Conservation (phyloP, 2,329 filamentous ascomycete species). For the Colletotrichum orchidophilum region DNA sequence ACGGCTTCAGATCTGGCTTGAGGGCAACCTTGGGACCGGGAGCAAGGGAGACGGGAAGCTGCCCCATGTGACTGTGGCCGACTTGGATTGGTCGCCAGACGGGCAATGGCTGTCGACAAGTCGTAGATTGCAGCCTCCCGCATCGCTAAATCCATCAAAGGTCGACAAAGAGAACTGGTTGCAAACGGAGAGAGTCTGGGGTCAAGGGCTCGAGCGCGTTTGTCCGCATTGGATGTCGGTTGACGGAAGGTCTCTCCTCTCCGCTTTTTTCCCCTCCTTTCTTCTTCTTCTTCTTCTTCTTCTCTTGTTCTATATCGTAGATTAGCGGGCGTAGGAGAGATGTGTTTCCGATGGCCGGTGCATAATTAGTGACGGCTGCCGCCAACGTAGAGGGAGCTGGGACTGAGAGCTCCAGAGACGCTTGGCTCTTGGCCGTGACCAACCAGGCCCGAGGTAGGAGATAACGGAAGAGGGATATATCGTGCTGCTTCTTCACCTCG, state of each 20-base stretch:
- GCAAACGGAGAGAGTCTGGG: background rate
- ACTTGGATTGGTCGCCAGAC: background rate
- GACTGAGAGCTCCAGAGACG: background rate
- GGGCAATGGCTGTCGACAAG: background rate
- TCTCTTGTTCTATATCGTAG: background rate
- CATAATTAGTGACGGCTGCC: background rate
- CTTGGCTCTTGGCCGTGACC: background rate
- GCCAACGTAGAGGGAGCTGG: background rate
- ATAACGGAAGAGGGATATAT: background rate
- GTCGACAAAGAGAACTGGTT: background rate
- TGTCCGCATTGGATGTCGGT: background rate
- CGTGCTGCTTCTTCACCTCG: conserved; percentile 6
- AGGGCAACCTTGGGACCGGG: background rate
- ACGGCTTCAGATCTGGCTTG: background rate
- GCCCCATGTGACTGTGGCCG: background rate
- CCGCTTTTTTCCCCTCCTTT: background rate
- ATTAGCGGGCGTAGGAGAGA: background rate
- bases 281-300: background rate
- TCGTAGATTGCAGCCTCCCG: background rate
- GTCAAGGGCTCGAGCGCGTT: background rate
- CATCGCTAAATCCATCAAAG: background rate
- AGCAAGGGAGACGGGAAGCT: background rate
- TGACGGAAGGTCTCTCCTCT: background rate
- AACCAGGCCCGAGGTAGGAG: background rate
- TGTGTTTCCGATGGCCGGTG: background rate